Base-by-base conservation (phyloP, 2,329 filamentous ascomycete genomes). In the Teratosphaeria pseudoeucalypti region DNA sequence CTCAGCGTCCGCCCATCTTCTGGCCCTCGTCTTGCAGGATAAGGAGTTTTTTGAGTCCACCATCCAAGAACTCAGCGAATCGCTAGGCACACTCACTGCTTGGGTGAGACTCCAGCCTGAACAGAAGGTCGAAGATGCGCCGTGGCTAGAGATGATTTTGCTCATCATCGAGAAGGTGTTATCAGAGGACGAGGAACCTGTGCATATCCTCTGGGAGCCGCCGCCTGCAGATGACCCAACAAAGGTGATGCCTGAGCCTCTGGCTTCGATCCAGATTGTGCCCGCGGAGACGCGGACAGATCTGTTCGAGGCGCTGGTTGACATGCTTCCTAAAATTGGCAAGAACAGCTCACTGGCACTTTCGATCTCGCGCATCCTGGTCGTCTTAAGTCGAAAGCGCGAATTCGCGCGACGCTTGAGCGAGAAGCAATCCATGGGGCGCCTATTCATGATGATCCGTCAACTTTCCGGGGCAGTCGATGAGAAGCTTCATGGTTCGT, bases 371-470 rank as follows among this genome's bases (percentile, higher is more conserved):
- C 85, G 94, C 49, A 85, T 96, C 12, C 77, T 99, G 37, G 89
- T 95, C 34, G 91, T 96, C 62, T 78, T 99, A 34, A 96, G 94
- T 1, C 85, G 95, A 26, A 83, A 85, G 61, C 86, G 90, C 56
- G 79, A 83, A 14, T 80, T 95, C 62, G 92, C 94, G 2, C 82
- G 85, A 64, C 79, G 82, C 53, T 81, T 97, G 54, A 89, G 90
- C 5, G 88, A 96, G 71, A 96, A 91, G 77, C 88, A 86, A 70
- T 95, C 95, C 67, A 80, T 99, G 55, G 89, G 94, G 70, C 84
- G 90, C 32, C 79, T 99, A 26, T 97, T 99, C 74, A 83, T 96
- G 57, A 96, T 97, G 89, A 85, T 92, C 60, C 95, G 95, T 73
- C 92, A 97, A 72, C 83, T 97, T 61, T 86, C 90, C 23, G 89